Evolutionary conservation across 345 rosid genomes (phyloP), one percentile per base, ranked within the genome.

Genomic region (Orychophragmus violaceus): DNA sequence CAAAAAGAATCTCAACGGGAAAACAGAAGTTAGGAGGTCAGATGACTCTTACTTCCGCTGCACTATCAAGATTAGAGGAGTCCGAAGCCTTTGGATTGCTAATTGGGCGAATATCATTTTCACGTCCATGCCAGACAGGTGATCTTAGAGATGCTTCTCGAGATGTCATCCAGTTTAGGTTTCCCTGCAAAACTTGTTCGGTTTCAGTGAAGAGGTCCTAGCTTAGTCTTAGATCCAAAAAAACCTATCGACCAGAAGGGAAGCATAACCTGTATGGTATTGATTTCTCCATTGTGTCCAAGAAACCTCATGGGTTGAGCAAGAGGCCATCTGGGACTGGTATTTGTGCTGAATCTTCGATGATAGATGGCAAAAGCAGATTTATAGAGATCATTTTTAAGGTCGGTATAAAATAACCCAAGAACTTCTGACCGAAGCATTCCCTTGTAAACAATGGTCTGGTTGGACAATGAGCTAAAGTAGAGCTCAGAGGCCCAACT

Each of bases 281-380:
- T 94, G 76, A 94, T 94, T 78, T 94, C 99, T 74, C 99, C 99
- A 79, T 94, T 94, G 76, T 94, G 99, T 79, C 99, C 99, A 74
- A 94, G 97, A 78, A 94, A 90, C 77, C 99, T 87, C 97, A 94
- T 94, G 27, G 99, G 99, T 67, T 94, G 99, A 73, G 99, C 99
- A 70, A 94, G 91, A 59, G 95, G 97, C 99, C 99, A 94, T 61
- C 93, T 88, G 49, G 99, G 99, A 77, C 94, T 94, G 52, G 99
- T 94, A 78, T 94, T 94, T 70, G 99, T 94, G 80, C 99, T 94
- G 76, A 78, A 94, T 77, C 97, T 85, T 59, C 97, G 84, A 74
- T 94, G 99, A 77, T 94, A 94, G 72, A 94, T 94, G 70, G 99
- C 97, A 59, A 94, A 88, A 21, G 99, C 83, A 48, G 99, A 82